Conservation (phyloP, 2,329 filamentous ascomycete species). For the Emericellopsis cladophorae region DNA sequence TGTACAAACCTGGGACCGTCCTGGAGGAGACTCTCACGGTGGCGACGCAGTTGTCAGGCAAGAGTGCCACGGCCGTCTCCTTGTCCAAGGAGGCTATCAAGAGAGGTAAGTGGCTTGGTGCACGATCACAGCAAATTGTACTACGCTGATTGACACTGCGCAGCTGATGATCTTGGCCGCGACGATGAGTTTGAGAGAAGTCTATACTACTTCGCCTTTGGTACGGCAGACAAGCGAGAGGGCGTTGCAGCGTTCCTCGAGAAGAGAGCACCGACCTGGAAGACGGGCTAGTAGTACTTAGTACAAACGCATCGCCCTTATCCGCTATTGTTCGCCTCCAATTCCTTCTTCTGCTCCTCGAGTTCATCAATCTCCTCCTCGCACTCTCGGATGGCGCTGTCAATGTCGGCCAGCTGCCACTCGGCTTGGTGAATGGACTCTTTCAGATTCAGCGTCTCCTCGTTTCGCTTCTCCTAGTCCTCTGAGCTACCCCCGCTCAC, state of each 20-base stretch:
- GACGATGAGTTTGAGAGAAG: constrained; percentile 19
- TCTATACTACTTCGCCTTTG: constrained; percentile 22
- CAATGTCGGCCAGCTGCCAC: no score
- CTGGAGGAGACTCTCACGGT: constrained; percentile 11
- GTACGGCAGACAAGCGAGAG: constrained; percentile 15
- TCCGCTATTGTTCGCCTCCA: no score
- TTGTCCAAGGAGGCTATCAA: constrained; percentile 16
- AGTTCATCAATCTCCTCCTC: no score
- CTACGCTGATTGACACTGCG: not conserved
- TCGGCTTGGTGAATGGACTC: no score
- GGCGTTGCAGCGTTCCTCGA: constrained; percentile 16
- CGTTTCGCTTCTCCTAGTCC: no score
- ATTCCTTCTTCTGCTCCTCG: no score
- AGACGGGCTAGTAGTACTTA: no score
- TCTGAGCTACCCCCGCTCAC: no score
- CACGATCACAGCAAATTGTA: not conserved
- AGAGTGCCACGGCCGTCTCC: constrained; percentile 12
- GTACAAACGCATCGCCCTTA: no score
- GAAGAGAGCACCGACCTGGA: constrained; percentile 7
- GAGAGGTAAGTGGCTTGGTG: constrained; percentile 9
- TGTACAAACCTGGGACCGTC: constrained; percentile 13
- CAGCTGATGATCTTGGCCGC: constrained; percentile 12
- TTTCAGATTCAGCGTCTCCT: no score
- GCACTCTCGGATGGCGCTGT: no score
- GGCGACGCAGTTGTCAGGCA: constrained; percentile 10